Evolutionary conservation across 2,329 filamentous ascomycete genomes (phyloP), one percentile per base, ranked within the genome.

Genomic region (Domatiomyces catenatus): DNA sequence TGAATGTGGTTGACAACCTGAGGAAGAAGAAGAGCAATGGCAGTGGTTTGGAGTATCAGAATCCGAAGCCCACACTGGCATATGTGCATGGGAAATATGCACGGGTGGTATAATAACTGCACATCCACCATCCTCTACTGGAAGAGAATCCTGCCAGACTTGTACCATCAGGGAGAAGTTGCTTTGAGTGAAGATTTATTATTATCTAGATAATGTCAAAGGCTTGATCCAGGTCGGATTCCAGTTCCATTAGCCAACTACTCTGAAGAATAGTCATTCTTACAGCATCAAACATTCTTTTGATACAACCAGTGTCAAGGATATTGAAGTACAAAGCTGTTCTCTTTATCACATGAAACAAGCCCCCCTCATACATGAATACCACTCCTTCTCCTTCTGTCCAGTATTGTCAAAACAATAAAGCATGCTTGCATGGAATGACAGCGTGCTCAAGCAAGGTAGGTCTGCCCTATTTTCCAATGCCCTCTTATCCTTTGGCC

Each of bases 41-140:
- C 32, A 46, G 32, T 18, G 48, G 44, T 18, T 52, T 52, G 42
- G 19, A 50, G 20, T 47, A 47, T 18, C 42, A 44, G 7, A 17
- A 12, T 20, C 50, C 47, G 10, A 52, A 50, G 32, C 26, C 50
- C 32, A 49, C 47, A 44, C 32, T 52, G 18, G 50, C 39, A 8
- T 52, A 52, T 47, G 50, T 52, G 20, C 45, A 52, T 48, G 50
- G 50, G 7, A 26, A 19, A 17, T 52, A 52, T 39, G 26, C 24
- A 22, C 22, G 47, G 19, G 50, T 52, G 8, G 47, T 44, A 12
- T 43, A 12, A n/a, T 19, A 18, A 28, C n/a, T n/a, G n/a, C n/a
- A n/a, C n/a, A n/a, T n/a, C n/a, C n/a, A n/a, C n/a, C n/a, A n/a
- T n/a, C n/a, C n/a, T n/a, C n/a, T n/a, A n/a, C n/a, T n/a, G n/a